Conservation (phyloP, 1,284 basidiomycete genomes). For the Puccinia sorghi region DNA sequence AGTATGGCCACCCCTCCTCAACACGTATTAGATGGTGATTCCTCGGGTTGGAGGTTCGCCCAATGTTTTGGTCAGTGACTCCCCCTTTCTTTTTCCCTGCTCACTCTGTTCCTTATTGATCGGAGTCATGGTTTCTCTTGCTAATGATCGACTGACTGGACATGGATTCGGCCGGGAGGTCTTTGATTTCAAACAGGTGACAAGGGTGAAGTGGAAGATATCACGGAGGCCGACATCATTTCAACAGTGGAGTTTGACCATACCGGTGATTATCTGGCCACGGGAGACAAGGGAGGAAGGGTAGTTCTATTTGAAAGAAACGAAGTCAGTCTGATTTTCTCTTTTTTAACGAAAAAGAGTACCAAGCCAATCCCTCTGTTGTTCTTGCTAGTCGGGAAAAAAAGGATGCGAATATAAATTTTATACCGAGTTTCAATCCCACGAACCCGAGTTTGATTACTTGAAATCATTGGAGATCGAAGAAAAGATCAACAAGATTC, state of each 20-base stretch:
- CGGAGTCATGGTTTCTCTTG: background rate
- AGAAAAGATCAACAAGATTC: constrained; percentile 99
- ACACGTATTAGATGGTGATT: constrained; percentile 53
- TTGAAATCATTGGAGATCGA: constrained; percentile 99
- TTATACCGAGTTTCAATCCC: constrained; percentile 99
- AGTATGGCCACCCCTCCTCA: constrained; percentile 18
- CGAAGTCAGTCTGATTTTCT: constrained; percentile 67
- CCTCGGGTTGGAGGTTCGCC: constrained; percentile 83
- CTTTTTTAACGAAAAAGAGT: background rate
- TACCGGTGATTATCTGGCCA: constrained; percentile 98
- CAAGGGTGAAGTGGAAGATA: constrained; percentile 83
- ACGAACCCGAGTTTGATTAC: constrained; percentile 99
- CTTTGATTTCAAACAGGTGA: constrained; percentile 53
- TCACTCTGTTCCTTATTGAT: background rate
- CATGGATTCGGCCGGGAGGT: background rate
- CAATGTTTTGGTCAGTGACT: constrained; percentile 97
- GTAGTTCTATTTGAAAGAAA: constrained; percentile 99
- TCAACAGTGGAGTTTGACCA: constrained; percentile 99
- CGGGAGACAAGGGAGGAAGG: constrained; percentile 95
- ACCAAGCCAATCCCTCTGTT: background rate
- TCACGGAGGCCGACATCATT: constrained; percentile 81
- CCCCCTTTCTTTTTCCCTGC: background rate
- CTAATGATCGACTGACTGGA: background rate
- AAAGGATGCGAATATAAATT: constrained; percentile 99
- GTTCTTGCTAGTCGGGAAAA: constrained; percentile 64